These are phyloP conservation scores for Phoenix dactylifera DNA, from an alignment of 176 grass and related monocot genomes.

Conservation along the genomic window DNA sequence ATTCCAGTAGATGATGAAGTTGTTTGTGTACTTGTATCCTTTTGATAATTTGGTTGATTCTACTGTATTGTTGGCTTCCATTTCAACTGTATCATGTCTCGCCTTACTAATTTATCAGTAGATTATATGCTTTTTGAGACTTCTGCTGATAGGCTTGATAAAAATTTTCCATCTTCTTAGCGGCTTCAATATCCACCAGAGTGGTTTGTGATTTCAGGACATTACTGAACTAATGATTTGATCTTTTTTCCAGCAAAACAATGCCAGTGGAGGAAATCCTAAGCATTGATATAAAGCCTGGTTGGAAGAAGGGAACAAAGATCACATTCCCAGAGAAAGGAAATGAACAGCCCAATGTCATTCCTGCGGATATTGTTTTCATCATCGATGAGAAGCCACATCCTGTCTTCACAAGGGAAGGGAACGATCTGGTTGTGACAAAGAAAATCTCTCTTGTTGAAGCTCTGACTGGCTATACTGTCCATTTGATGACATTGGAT, in stretches of 20 bases:
- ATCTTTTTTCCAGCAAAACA: slow-evolving; percentile 35
- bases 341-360: slow-evolving; percentile 56
- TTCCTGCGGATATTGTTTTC: slow-evolving; percentile 66
- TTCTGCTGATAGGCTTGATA: too few relatives aligned
- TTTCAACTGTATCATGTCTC: too few relatives aligned
- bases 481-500: slow-evolving; percentile 55
- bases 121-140: too few relatives aligned
- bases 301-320: slow-evolving; percentile 99
- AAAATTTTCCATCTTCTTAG: too few relatives aligned
- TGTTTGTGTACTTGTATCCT: too few relatives aligned
- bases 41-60: too few relatives aligned
- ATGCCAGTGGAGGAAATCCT: slow-evolving; percentile 76
- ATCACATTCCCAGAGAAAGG: slow-evolving; percentile 95
- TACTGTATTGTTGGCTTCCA: too few relatives aligned
- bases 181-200: too few relatives aligned
- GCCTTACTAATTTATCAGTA: too few relatives aligned
- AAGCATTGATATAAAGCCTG: slow-evolving; percentile 82
- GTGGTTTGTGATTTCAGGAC: too few relatives aligned
- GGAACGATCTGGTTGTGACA: slow-evolving; percentile 71
- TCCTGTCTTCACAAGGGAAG: slow-evolving; percentile 72
- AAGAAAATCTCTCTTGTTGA: slow-evolving; percentile 60
- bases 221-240: too few relatives aligned
- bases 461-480: slow-evolving; percentile 59
- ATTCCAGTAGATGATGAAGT: too few relatives aligned
- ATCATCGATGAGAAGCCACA: slow-evolving; percentile 96